These are phyloP conservation scores for Gossypium davidsonii DNA, from an alignment of 441 rosid species.

Conservation along the genomic window DNA sequence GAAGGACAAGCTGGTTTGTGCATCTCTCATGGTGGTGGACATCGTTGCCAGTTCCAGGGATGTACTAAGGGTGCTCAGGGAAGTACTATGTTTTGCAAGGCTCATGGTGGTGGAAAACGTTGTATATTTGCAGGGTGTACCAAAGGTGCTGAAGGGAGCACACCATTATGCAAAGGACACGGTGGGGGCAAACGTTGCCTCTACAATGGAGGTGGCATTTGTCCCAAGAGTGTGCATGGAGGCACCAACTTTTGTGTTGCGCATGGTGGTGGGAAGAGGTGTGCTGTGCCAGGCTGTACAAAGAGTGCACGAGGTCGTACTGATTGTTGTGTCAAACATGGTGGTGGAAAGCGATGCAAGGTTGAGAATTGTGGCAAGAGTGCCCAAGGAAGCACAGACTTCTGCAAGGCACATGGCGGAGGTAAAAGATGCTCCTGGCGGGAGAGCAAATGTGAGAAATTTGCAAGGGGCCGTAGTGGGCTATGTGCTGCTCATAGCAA, in stretches of 20 bases:
- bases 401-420: conserved; percentile 93
- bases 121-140: conserved; percentile 85
- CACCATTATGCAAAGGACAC: conserved; percentile 90
- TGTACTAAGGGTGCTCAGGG: conserved; percentile 91
- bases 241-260: conserved; percentile 92
- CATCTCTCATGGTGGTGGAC: conserved; percentile 95
- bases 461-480: conserved; percentile 88
- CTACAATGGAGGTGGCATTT: conserved; percentile 85
- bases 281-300: conserved; percentile 72
- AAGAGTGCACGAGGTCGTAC: conserved; percentile 95
- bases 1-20: conserved; percentile 93
- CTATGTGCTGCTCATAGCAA: conserved; percentile 88
- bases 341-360: conserved; percentile 88
- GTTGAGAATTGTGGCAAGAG: conserved; percentile 72
- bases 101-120: conserved; percentile 97
- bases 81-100: conserved; percentile 81
- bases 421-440: conserved; percentile 85
- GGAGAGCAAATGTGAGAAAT: conserved; percentile 78
- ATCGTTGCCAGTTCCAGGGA: conserved; percentile 56
- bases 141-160: conserved; percentile 92
- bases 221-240: conserved; percentile 92
- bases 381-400: conserved; percentile 94
- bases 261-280: conserved; percentile 92
- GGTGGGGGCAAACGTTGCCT: conserved; percentile 96
- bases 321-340: conserved; percentile 81